Evolutionary conservation across 2,329 filamentous ascomycete species (phyloP), one percentile per base, ranked within the genome.

Genomic region (Trichoderma arundinaceum): DNA sequence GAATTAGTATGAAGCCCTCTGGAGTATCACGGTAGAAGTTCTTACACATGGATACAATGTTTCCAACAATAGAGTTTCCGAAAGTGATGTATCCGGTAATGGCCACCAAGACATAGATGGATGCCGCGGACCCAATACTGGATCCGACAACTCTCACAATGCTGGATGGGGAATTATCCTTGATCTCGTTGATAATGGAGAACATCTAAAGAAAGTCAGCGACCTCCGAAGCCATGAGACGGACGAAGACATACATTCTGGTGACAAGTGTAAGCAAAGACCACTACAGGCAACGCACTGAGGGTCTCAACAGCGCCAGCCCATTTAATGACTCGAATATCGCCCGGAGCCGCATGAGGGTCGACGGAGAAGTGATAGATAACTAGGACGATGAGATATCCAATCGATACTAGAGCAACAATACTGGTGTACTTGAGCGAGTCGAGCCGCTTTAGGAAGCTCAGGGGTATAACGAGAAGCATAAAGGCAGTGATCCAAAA

Each of bases 401-500:
- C 92, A 74, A 99, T 99, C 2, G 94, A 96, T 10, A 96, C 85
- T 69, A 99, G 82, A 4, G 95, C 95, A 66, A 97, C 84, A 54
- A 99, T 83, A 72, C 94, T 97, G 2, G 95, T 99, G 76, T 99
- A 99, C 80, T 98, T 98, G 73, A 99, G 84, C 43, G 94, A 98
- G 77, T 99, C 95, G 46, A 99, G 83, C 41, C 93, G 88, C 68
- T 93, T 89, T 43, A 99, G 82, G 74, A 98, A 99, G 63, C 93
- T 96, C 65, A 99, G 82, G 4, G 95, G 95, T 69, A 99, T 98
- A 70, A 99, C 92, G 68, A 96, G 86, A 69, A 97, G 85, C 93
- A 99, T 97, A 75, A 99, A 99, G 1, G 89, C 94, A 1, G 95
- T 98, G 68, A 99, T 91, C 95, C 95, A 99, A 76, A 99, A 99